A percentile compares a stretch with the other conserved stretches of the same genome.
phyloP scores from a whole-genome alignment of 1,284 basidiomycete genomes.

The Kwoniella shivajii region DNA sequence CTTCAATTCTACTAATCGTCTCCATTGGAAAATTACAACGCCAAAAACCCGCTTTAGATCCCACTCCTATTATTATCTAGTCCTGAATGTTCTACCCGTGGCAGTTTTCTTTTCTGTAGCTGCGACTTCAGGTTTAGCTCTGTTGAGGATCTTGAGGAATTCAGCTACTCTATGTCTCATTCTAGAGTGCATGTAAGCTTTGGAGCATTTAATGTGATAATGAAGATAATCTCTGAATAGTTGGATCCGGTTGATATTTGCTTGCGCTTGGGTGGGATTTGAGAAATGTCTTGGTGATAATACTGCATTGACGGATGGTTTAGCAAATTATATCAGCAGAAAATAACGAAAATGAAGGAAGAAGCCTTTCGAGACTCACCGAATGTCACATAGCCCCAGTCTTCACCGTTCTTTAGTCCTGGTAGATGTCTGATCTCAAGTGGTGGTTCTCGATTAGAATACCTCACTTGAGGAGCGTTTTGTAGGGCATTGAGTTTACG shows the following conservation, averaged over 20 bases:
- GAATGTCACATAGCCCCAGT: slow-evolving; percentile 98
- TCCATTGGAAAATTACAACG: slow-evolving; percentile 2
- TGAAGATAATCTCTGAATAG: slow-evolving; percentile 98
- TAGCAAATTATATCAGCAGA: not conserved
- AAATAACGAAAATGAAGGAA: not conserved
- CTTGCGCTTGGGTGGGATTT: slow-evolving; percentile 70
- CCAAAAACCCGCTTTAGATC: not conserved
- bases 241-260: slow-evolving; percentile 93
- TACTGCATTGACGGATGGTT: slow-evolving; percentile 63
- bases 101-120: slow-evolving; percentile 85
- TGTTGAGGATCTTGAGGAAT: slow-evolving; percentile 96
- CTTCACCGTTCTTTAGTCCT: slow-evolving; percentile 79
- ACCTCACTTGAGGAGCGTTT: slow-evolving; percentile 97
- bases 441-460: slow-evolving; percentile 92
- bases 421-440: slow-evolving; percentile 88
- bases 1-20: not conserved
- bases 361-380: slow-evolving; percentile 50
- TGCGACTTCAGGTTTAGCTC: slow-evolving; percentile 88
- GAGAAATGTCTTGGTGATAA: slow-evolving; percentile 95
- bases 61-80: slow-evolving; percentile 37
- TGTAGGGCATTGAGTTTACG: slow-evolving; percentile 89
- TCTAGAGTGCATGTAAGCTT: slow-evolving; percentile 98
- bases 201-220: slow-evolving; percentile 98
- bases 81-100: slow-evolving; percentile 56
- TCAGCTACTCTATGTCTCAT: slow-evolving; percentile 94